phyloP scores from a whole-genome alignment of 768 basidiomycete genomes.

The Tylopilus subfusipes region DNA sequence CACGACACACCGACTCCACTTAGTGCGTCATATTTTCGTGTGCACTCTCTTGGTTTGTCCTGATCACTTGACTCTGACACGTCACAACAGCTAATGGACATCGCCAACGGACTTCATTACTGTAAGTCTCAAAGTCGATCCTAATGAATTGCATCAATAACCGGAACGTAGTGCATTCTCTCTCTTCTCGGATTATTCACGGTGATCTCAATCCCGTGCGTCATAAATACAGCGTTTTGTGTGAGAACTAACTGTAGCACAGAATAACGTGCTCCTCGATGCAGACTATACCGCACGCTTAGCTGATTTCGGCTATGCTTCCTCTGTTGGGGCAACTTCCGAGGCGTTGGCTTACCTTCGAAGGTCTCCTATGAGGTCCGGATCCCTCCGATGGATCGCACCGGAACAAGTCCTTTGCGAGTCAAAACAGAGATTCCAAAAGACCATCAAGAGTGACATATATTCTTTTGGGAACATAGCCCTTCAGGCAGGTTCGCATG shows the following conservation, averaged over 20 bases:
- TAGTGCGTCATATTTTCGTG: neutral
- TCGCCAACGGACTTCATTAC: conserved; percentile 13
- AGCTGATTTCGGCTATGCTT: conserved; percentile 41
- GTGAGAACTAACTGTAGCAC: neutral
- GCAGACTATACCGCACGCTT: conserved; percentile 33
- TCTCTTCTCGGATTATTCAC: neutral
- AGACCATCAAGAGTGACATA: conserved; percentile 8
- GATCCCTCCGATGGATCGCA: conserved; percentile 44
- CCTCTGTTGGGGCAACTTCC: conserved; percentile 6
- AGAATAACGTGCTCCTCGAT: conserved; percentile 18
- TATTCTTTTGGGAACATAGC: conserved; percentile 28
- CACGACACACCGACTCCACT: neutral
- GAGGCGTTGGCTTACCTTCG: neutral
- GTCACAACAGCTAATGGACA: conserved; percentile 9
- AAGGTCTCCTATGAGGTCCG: conserved; percentile 27
- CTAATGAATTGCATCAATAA: neutral
- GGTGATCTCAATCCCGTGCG: conserved; percentile 13
- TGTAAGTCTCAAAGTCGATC: neutral
- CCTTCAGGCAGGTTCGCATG: conserved; percentile 16
- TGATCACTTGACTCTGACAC: neutral
- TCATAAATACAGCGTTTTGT: neutral
- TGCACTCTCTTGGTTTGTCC: neutral
- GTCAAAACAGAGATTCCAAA: conserved; percentile 8
- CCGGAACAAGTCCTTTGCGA: conserved; percentile 24
- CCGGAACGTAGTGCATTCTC: conserved; percentile 5